phyloP scores from a whole-genome alignment of 306 rosid species.

The Acacia crassicarpa region DNA sequence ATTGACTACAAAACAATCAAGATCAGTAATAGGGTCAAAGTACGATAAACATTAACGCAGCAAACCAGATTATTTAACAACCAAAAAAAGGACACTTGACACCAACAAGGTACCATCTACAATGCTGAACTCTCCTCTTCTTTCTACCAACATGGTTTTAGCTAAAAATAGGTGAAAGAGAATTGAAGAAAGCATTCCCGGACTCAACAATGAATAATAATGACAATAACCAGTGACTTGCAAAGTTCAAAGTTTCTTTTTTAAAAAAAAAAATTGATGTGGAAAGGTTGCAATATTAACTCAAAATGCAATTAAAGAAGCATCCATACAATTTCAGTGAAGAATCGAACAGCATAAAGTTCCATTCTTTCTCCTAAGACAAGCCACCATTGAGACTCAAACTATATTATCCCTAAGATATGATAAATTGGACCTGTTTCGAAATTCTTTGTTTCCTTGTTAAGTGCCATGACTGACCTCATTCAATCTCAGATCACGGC shows the following conservation, averaged over 20 bases:
- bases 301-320: conserved; percentile 10
- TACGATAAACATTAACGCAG: not conserved
- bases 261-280: not conserved
- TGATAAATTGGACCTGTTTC: conserved; percentile 14
- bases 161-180: conserved; percentile 2
- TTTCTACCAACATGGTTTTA: not conserved
- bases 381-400: conserved; percentile 21
- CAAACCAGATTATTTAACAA: conserved; percentile 1
- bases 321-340: not conserved
- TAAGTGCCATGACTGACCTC: conserved; percentile 63
- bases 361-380: conserved; percentile 12
- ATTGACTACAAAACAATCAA: conserved; percentile 11
- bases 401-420: conserved; percentile 18
- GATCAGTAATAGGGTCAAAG: not conserved
- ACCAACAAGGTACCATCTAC: conserved; percentile 6
- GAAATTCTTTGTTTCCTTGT: conserved; percentile 3
- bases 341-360: not conserved
- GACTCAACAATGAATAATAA: not conserved
- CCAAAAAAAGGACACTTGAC: not conserved
- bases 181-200: conserved; percentile 6
- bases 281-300: conserved; percentile 1
- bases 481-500: conserved; percentile 90
- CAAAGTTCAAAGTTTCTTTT: not conserved
- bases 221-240: conserved; percentile 19
- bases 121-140: not conserved